Evolutionary conservation across 805 yeast genomes (phyloP).

Genomic region (Schwanniomyces pseudopolymorphus): DNA sequence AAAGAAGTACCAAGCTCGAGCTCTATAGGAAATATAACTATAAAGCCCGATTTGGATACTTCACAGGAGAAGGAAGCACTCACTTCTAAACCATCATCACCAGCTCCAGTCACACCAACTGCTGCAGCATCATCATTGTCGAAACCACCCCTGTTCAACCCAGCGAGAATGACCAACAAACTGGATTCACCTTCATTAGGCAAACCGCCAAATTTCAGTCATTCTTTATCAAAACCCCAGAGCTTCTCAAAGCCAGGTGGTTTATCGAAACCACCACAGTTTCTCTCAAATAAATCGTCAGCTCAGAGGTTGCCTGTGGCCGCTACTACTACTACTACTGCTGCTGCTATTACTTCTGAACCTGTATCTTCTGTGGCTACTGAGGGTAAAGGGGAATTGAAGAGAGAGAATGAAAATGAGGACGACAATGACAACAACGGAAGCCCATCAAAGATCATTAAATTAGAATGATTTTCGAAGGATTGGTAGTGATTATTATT

Average conservation of each 20-base stretch:
- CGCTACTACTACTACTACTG: neutral
- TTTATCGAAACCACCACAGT: constrained; percentile 37
- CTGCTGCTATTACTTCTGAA: neutral
- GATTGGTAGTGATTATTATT: neutral
- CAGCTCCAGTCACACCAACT: neutral
- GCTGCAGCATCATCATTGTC: neutral
- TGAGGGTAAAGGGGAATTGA: neutral
- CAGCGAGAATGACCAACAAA: constrained; percentile 22
- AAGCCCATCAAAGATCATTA: constrained; percentile 4
- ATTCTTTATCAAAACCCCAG: constrained; percentile 20
- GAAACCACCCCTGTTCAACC: constrained; percentile 19
- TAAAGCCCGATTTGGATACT: neutral
- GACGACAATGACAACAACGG: constrained; percentile 2
- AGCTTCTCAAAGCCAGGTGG: constrained; percentile 31
- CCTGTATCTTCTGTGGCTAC: neutral
- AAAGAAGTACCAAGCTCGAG: neutral
- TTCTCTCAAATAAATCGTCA: constrained; percentile 33
- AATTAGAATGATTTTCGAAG: constrained; percentile 3
- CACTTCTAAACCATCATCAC: neutral
- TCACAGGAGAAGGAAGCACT: neutral
- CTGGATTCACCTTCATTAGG: constrained; percentile 17
- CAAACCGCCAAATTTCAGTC: constrained; percentile 23
- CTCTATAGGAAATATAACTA: neutral
- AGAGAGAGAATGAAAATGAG: constrained; percentile 9
- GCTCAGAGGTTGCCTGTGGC: neutral